phyloP scores from a whole-genome alignment of 1,284 basidiomycete species.

The Cutaneotrichosporon sp. region DNA sequence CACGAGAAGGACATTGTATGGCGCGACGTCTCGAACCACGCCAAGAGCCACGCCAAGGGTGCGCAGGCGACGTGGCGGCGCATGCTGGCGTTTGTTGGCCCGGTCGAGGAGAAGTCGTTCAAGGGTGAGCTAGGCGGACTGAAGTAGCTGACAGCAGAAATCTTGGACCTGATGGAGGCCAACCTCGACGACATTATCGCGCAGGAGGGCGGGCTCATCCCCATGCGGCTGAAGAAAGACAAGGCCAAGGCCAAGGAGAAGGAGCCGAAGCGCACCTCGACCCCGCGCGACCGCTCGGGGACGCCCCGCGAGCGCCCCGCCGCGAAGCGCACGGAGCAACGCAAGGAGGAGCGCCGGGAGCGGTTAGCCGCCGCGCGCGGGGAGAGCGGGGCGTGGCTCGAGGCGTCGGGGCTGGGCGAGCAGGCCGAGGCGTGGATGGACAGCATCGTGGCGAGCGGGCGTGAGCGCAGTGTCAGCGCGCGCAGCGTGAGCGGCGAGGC shows the following conservation, averaged over 20 bases:
- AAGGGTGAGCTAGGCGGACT: slow-evolving; percentile 13
- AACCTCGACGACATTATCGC: background rate
- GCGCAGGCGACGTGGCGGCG: slow-evolving; percentile 14
- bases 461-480: background rate
- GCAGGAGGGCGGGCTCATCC: background rate
- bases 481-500: background rate
- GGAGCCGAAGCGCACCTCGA: background rate
- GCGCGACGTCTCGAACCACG: slow-evolving; percentile 10
- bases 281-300: too few species aligned
- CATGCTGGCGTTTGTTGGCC: slow-evolving; percentile 6
- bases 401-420: background rate
- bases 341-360: background rate
- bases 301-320: too few species aligned
- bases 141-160: slow-evolving; percentile 10
- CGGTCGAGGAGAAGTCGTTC: slow-evolving; percentile 10
- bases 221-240: background rate
- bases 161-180: slow-evolving; percentile 11
- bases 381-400: background rate
- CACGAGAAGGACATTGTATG: slow-evolving; percentile 20
- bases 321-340: too few species aligned
- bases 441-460: background rate
- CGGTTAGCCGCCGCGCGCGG: background rate
- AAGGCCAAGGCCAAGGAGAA: background rate
- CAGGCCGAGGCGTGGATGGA: slow-evolving; percentile 10
- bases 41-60: slow-evolving; percentile 11